Conservation (phyloP, 2,329 filamentous ascomycete genomes). For the Aspergillus arachidicola region DNA sequence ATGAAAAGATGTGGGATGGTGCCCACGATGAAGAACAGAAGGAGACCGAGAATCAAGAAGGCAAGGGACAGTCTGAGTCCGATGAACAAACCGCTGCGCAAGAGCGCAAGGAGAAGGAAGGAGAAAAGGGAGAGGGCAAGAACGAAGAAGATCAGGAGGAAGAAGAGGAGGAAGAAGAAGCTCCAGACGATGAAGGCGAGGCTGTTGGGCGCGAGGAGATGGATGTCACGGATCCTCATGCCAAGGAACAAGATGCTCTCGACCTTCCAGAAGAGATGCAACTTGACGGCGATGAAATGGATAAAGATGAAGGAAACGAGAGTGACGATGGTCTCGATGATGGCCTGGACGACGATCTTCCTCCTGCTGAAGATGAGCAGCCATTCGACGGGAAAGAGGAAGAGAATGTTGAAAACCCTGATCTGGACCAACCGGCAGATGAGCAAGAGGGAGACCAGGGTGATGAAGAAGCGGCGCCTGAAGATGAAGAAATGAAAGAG, state of each 20-base stretch:
- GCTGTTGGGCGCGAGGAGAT: conserved; percentile 65
- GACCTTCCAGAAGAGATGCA: conserved; percentile 89
- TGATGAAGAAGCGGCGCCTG: conserved; percentile 47
- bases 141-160: conserved; percentile 46
- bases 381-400: conserved; percentile 34
- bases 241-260: conserved; percentile 78
- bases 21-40: conserved; percentile 66
- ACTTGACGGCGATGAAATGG: conserved; percentile 68
- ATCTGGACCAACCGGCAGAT: conserved; percentile 29
- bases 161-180: conserved; percentile 59
- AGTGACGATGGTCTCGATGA: conserved; percentile 46
- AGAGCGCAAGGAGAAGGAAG: conserved; percentile 39
- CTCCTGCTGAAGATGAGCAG: conserved; percentile 39
- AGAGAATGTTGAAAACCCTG: conserved; percentile 33
- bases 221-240: conserved; percentile 71
- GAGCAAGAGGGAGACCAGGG: conserved; percentile 35
- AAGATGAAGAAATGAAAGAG: conserved; percentile 36
- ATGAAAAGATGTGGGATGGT: conserved; percentile 99
- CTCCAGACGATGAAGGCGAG: conserved; percentile 61
- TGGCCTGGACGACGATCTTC: conserved; percentile 39
- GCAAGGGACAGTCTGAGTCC: conserved; percentile 52
- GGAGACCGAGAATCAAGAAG: conserved; percentile 75
- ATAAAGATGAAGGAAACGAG: conserved; percentile 51
- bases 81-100: conserved; percentile 64
- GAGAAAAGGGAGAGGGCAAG: conserved; percentile 45